A percentile compares a stretch with the other conserved stretches of the same genome.
These are phyloP conservation scores for Xylaria curta DNA, from an alignment of 495 filamentous ascomycete genomes.

Conservation along the genomic window DNA sequence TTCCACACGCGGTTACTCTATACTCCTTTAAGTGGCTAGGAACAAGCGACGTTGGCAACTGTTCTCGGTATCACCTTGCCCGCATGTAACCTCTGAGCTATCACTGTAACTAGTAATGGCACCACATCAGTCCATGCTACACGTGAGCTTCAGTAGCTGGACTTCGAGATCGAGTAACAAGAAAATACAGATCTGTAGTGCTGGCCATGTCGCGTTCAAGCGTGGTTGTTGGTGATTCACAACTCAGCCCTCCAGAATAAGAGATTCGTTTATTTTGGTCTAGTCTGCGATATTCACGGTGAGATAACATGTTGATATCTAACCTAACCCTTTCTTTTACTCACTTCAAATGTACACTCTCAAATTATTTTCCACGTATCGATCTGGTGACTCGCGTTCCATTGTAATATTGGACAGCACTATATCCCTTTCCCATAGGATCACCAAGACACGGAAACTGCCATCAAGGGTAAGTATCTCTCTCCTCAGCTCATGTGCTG, in stretches of 20 bases:
- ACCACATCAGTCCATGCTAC: background rate
- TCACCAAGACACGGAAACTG: constrained; percentile 74
- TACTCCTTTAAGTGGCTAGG: background rate
- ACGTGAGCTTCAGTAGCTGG: background rate
- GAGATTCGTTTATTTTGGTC: background rate
- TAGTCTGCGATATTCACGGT: background rate
- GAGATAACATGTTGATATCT: background rate
- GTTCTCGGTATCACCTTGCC: background rate
- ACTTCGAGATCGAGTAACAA: background rate
- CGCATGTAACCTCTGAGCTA: background rate
- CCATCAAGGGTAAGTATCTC: constrained; percentile 13
- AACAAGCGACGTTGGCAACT: background rate
- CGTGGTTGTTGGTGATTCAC: background rate
- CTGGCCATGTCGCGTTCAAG: background rate
- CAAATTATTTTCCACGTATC: background rate
- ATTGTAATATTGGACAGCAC: background rate
- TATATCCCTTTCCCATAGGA: constrained; percentile 42
- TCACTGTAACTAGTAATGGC: background rate
- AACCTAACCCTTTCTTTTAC: background rate
- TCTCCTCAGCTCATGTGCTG: background rate
- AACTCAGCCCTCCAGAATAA: background rate
- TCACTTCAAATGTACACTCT: background rate
- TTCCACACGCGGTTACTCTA: background rate
- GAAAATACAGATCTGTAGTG: background rate
- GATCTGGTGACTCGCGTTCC: background rate